Base-by-base conservation (phyloP, 805 yeast species). In the Kuraishia borneana region DNA sequence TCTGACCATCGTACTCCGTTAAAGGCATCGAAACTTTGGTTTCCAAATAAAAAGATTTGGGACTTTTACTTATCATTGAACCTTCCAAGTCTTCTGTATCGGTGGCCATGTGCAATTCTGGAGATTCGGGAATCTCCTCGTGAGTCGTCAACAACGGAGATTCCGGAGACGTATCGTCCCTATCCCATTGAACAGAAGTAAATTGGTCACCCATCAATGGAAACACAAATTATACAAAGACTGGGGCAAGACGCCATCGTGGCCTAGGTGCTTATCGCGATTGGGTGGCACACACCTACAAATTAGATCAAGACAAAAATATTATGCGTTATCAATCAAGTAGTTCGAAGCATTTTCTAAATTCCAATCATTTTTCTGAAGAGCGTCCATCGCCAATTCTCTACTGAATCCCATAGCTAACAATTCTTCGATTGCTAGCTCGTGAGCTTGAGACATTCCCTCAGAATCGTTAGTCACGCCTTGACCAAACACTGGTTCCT, bases 361-460 rank as follows among this genome's bases (percentile, higher is more conserved):
- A 48, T 82, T 73, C 83, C 89, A 83, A 38, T 73, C 63, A 43
- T 78, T 76, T 48, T 60, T 66, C 44, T 73, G 65, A 36, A 88
- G 63, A 5, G 96, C 96, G 8, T 63, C 66, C 5, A 68, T 45
- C 2, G 89, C 85, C 34, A 75, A 77, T 1, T 64, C 62, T 42
- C 69, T 67, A 13, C 74, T 69, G 50, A 88, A 88, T 2, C 97
- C 97, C 96, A 88, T 88, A 23, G 88, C 87, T 17, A 76, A 73
- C 41, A 88, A 62, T 53, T 88, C 94, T 44, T 76, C 80, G 30
- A 85, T 63, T 1, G 89, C 83, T 37, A 69, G 48, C 2, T 47
- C 45, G 32, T 56, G 61, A 6, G 56, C 43, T 33, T 54, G 57
- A 8, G 47, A 33, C 31, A 35, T 41, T 1, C 21, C 19, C 5